Evolutionary conservation across 176 grass and related monocot genomes (phyloP), one percentile per base, ranked within the genome.

Genomic region (Olyra latifolia): DNA sequence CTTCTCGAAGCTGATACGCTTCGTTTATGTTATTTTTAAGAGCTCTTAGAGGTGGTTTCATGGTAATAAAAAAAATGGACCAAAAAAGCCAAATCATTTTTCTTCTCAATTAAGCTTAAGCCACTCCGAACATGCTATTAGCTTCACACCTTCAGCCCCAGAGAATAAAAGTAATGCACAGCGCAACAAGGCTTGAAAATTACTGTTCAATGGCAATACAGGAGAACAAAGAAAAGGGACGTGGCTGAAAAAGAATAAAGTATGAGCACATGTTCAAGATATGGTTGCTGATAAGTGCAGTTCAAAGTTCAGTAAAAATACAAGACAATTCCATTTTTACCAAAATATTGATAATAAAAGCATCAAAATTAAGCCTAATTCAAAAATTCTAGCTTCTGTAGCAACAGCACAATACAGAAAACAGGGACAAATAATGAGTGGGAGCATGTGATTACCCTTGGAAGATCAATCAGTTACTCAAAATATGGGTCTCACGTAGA

Each of bases 121-220:
- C n/a, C n/a, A n/a, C n/a, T n/a, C n/a, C n/a, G n/a, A n/a, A n/a
- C n/a, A n/a, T n/a, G n/a, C n/a, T n/a, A n/a, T 50, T 27, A 28
- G 1, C 23, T 44, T 44, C 23, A 50, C 52, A 1, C 2, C 43
- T 53, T 62, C 8, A 50, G 71, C 2, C 6, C 60, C 54, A 52
- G 5, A 17, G 53, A 35, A 16, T 42, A 74, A 46, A 69, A 75
- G 54, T 10, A 19, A 67, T 50, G 48, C 32, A 47, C 15, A 59
- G 10, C n/a, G 58, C 0, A 8, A 80, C 55, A 74, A 81, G 44
- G 10, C 23, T 61, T 69, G 14, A 27, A 80, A 75, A 59, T 56
- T 24, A 57, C 32, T 28, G 56, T 8, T 0, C 8, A 57, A 20
- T 60, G 49, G 55, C 40, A 58, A 64, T 65, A 47, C 19, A 17